Conservation (phyloP, 495 filamentous ascomycete genomes). For the Tuber umbilicatum region DNA sequence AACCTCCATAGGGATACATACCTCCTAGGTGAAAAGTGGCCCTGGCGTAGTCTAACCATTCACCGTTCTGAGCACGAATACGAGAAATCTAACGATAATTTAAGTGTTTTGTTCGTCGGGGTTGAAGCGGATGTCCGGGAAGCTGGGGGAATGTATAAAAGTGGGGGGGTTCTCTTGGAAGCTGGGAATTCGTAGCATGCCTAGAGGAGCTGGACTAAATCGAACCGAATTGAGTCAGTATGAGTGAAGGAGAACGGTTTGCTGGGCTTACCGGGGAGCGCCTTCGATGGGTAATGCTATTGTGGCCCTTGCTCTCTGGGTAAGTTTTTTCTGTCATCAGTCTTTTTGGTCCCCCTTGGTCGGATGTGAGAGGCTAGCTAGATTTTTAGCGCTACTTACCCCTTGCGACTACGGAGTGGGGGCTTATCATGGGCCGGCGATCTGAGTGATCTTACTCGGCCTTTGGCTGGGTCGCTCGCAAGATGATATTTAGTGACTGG, state of each 20-base stretch:
- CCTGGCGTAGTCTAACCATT: neutral
- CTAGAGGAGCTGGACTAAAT: neutral
- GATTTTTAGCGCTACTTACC: neutral
- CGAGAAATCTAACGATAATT: neutral
- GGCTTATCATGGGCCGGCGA: neutral
- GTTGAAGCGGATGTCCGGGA: neutral
- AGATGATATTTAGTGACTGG: neutral
- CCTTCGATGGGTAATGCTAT: conserved; percentile 55
- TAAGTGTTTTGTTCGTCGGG: neutral
- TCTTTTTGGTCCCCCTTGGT: neutral
- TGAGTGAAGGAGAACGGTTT: conserved; percentile 36
- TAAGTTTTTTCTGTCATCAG: neutral
- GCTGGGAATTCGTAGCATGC: neutral
- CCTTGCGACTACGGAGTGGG: neutral
- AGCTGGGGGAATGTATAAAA: no score
- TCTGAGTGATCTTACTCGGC: conserved; percentile 38
- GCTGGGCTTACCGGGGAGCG: conserved; percentile 56
- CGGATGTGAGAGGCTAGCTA: neutral
- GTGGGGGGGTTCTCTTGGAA: neutral
- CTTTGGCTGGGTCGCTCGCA: conserved; percentile 43
- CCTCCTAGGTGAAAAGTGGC: neutral
- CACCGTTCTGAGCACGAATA: neutral
- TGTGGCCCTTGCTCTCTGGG: conserved; percentile 42
- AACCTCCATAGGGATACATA: neutral
- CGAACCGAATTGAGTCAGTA: neutral